A percentile compares a stretch with the other conserved stretches of the same genome.
Evolutionary conservation across 2,329 filamentous ascomycete genomes (phyloP).

Genomic region (Aspergillus pseudotamarii): DNA sequence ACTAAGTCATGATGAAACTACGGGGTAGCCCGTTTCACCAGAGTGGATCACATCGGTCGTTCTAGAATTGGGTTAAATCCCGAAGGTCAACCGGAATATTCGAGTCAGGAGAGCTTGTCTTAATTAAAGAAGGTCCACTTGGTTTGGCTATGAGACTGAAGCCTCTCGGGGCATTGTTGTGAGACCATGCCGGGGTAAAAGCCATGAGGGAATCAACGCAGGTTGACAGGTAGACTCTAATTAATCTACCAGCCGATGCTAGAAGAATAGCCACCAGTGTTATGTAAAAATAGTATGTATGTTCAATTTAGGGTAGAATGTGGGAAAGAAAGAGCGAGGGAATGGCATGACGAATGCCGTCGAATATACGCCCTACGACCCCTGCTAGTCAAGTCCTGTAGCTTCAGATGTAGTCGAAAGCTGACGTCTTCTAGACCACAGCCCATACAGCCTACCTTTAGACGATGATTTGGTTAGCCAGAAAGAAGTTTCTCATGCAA

Average conservation of each 20-base stretch:
- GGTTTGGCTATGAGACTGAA: not conserved
- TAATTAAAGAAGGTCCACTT: not conserved
- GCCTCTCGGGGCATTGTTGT: not conserved
- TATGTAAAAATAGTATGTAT: not conserved
- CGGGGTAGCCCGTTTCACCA: constrained; percentile 1
- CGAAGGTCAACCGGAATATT: not conserved
- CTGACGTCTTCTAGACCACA: not conserved
- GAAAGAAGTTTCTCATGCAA: not conserved
- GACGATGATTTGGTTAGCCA: not conserved
- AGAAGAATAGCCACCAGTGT: not conserved
- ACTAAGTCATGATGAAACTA: constrained; percentile 22
- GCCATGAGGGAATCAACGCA: not conserved
- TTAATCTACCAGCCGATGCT: not conserved
- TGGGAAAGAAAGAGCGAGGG: not conserved
- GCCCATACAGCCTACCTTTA: not conserved
- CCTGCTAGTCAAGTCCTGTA: not conserved
- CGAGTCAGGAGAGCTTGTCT: not conserved
- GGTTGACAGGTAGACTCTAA: not conserved
- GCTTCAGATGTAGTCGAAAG: not conserved
- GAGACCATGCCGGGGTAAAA: not conserved
- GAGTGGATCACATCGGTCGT: constrained; percentile 3
- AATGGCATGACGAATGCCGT: not conserved
- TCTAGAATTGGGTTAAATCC: constrained; percentile 1
- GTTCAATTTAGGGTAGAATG: not conserved
- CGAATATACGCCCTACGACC: not conserved